Base-by-base conservation (phyloP, 1,284 basidiomycete species). In the Fomitopsis pinicola region DNA sequence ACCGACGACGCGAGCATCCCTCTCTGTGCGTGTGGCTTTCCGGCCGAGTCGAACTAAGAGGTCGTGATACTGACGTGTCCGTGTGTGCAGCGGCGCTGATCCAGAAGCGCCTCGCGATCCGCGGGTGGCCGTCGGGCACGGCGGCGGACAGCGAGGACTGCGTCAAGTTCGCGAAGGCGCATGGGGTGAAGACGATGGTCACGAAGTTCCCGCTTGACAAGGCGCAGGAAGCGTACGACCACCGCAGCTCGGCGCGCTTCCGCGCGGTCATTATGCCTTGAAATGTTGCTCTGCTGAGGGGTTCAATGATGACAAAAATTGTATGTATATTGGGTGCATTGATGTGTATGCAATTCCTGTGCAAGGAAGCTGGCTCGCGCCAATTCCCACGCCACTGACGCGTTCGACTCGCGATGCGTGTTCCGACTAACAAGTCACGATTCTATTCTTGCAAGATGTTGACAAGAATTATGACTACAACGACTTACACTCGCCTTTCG, bases 231-330 rank as follows among this genome's bases (percentile, higher is more conserved):
- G 71, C 70, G 38, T 72, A 63, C 62, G 63, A 67, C 8, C 60
- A 57, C 38, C 62, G 66, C 50, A 63, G 65, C 46, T 65, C 64
- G 35, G 69, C 71, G 30, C 62, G 64, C 48, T 72, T 71, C 67
- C 62, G 71, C 28, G 67, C 70, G 14, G 70, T 72, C 46, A 63
- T 72, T 30, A 38, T 71, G 0, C 71, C 71, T 15, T 68, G 61
- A 64, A 40, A 33, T 1, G 5, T 5, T 8, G 30, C 3, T 33
- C 30, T 33, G 8, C 8, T 33, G 5, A 33, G 30, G 30, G 30
- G 22, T 22, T 22, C 22, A 22, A 22, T 22, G 22, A 22, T 22
- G 22, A 22, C 22, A 22, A 1, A 22, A 22, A 22, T 22, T 22
- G 22, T 2, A 22, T 22, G 22, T 22, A 22, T 22, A 22, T 22